Evolutionary conservation across 495 filamentous ascomycete genomes (phyloP).

Genomic region (Sabuloglossum arenarium): DNA sequence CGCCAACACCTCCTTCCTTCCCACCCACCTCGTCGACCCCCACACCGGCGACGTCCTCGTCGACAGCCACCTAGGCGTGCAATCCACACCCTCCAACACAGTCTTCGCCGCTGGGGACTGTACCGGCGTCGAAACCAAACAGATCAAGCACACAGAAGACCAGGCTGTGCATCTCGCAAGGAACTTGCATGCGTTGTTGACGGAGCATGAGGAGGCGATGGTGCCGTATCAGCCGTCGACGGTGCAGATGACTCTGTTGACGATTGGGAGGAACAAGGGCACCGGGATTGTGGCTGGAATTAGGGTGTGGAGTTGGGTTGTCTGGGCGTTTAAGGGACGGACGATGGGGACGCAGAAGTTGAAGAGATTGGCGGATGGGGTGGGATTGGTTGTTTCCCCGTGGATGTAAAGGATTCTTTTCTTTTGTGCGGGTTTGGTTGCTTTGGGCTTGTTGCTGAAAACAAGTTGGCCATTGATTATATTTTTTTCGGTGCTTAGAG

Average conservation of each 20-base stretch:
- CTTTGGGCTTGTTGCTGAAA: too few species aligned
- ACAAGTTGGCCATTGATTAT: too few species aligned
- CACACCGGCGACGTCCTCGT: conserved; percentile 9
- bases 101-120: neutral
- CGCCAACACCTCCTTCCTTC: neutral
- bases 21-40: conserved; percentile 10
- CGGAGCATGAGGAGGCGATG: neutral
- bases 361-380: neutral
- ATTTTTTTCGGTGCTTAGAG: too few species aligned
- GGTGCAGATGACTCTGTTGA: neutral
- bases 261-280: neutral
- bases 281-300: neutral
- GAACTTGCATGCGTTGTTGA: neutral
- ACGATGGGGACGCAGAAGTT: neutral
- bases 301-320: neutral
- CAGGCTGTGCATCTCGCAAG: neutral
- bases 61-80: neutral
- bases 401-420: too few species aligned
- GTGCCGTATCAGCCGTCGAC: neutral
- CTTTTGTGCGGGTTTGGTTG: too few species aligned
- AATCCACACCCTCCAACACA: neutral
- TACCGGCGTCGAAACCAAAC: neutral
- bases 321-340: neutral
- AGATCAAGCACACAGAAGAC: neutral
- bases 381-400: neutral